phyloP scores from a whole-genome alignment of 768 basidiomycete species.

The Kwoniella dendrophila region DNA sequence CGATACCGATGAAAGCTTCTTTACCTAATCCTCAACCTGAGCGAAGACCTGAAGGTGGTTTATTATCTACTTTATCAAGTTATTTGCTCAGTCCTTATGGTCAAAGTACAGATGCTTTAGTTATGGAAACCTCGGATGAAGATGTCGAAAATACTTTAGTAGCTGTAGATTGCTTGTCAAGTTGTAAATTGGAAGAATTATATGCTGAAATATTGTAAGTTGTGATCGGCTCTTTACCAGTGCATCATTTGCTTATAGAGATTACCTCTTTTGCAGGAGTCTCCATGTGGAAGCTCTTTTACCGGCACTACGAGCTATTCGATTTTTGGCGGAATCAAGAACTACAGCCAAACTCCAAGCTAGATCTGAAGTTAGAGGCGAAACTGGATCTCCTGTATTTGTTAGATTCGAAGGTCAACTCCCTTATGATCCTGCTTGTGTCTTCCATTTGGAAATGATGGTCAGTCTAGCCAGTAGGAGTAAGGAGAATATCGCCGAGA shows the following conservation, averaged over 20 bases:
- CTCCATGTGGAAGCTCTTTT: slow-evolving; percentile 77
- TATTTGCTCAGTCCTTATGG: slow-evolving; percentile 96
- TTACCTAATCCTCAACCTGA: slow-evolving; percentile 65
- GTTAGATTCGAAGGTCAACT: slow-evolving; percentile 60
- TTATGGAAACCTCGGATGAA: slow-evolving; percentile 80
- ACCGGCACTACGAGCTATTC: slow-evolving; percentile 80
- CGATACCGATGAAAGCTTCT: slow-evolving; percentile 83
- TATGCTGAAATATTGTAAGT: slow-evolving; percentile 90
- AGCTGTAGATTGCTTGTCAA: slow-evolving; percentile 90
- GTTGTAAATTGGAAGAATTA: slow-evolving; percentile 89
- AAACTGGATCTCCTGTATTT: slow-evolving; percentile 37
- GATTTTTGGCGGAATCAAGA: slow-evolving; percentile 85
- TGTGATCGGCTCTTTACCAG: too few species aligned
- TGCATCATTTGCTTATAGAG: too few species aligned
- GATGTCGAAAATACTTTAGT: slow-evolving; percentile 93
- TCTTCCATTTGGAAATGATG: slow-evolving; percentile 93
- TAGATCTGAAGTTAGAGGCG: slow-evolving; percentile 25
- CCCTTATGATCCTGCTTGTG: slow-evolving; percentile 91
- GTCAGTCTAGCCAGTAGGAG: slow-evolving; percentile 81
- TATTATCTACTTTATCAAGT: slow-evolving; percentile 88
- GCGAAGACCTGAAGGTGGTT: slow-evolving; percentile 70
- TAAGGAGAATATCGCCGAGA: slow-evolving; percentile 76
- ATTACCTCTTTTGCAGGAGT: slow-evolving; percentile 69
- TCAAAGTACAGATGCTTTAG: slow-evolving; percentile 69
- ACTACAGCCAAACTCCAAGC: slow-evolving; percentile 65